These are phyloP conservation scores for Triglochin maritima DNA, from an alignment of 106 monocot genomes.

Conservation along the genomic window DNA sequence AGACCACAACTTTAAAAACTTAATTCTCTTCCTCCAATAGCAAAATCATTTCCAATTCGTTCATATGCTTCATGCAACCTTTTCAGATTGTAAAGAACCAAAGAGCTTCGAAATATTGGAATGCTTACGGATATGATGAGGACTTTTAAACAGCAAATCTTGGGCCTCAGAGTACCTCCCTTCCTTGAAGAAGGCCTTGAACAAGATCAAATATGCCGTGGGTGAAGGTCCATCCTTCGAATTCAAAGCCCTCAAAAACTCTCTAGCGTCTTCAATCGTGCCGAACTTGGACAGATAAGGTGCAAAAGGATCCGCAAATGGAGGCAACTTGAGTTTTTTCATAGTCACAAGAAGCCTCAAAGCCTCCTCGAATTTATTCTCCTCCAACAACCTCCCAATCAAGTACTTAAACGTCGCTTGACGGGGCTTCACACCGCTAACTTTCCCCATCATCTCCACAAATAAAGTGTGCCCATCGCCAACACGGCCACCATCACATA, in stretches of 20 bases:
- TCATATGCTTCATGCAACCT: constrained; percentile 4
- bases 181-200: constrained; percentile 68
- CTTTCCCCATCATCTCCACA: constrained; percentile 45
- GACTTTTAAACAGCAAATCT: constrained; percentile 75
- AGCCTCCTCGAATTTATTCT: constrained; percentile 56
- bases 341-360: constrained; percentile 47
- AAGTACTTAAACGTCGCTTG: constrained; percentile 72
- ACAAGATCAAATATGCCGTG: constrained; percentile 48
- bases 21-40: too few relatives aligned
- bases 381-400: constrained; percentile 43
- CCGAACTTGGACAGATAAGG: constrained; percentile 65
- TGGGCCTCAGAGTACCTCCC: constrained; percentile 72
- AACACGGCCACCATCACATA: constrained; percentile 31
- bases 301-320: constrained; percentile 62
- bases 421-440: constrained; percentile 40
- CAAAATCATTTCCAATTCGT: not conserved
- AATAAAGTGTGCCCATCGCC: constrained; percentile 37
- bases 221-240: constrained; percentile 47
- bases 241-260: constrained; percentile 51
- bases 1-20: too few relatives aligned
- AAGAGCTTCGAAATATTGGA: constrained; percentile 51
- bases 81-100: constrained; percentile 39
- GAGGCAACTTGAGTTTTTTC: constrained; percentile 67
- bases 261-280: constrained; percentile 58
- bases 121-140: constrained; percentile 75